Base-by-base conservation (phyloP, 2,329 filamentous ascomycete genomes). In the Colletotrichum sp. region DNA sequence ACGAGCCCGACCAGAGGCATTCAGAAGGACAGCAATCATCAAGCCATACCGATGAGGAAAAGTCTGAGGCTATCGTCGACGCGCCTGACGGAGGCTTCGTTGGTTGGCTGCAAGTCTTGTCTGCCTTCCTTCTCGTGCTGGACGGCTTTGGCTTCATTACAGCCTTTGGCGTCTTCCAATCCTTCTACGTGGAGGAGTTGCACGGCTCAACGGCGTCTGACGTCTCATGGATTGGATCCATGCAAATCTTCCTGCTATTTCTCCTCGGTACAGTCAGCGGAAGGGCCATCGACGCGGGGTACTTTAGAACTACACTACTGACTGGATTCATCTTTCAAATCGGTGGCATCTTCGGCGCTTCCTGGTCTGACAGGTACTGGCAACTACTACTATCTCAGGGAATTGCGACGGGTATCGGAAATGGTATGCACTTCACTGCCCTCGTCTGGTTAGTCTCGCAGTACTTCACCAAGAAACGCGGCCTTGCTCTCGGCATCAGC, bases 391-490 rank as follows among this genome's bases (percentile, higher is more conserved):
- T 91, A 4, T 86, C 88, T 0, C 89, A 90, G 75, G 89, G 90
- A 8, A 78, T 89, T 2, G 92, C 94, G 8, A 82, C 85, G 2
- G 88, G 88, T 2, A 75, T 89, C 0, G 90, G 90, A 1, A 87
- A 87, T 24, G 91, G 90, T 5, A 88, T 88, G 70, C 83, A 92
- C 49, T 92, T 90, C 81, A 86, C 90, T 3, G 88, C 91, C 3
- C 86, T 89, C 9, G 86, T 92, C 26, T 90, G 90, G 8, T 85
- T 93, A 26, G 85, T 93, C 2, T 88, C 91, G 1, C 89, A 90
- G 44, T 93, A 92, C 78, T 94, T 94, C 80, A 84, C 85, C 26
- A 87, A 85, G 39, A 87, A 86, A 66, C 86, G 90, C 67, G 88
- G 87, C 0, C 82, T 93, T 4, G 91, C 90, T 0, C 89, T 92